Percentiles rank a stretch among this genome's conserved stretches.
Conservation (phyloP, 306 rosid genomes). For the Spatholobus suberectus region DNA sequence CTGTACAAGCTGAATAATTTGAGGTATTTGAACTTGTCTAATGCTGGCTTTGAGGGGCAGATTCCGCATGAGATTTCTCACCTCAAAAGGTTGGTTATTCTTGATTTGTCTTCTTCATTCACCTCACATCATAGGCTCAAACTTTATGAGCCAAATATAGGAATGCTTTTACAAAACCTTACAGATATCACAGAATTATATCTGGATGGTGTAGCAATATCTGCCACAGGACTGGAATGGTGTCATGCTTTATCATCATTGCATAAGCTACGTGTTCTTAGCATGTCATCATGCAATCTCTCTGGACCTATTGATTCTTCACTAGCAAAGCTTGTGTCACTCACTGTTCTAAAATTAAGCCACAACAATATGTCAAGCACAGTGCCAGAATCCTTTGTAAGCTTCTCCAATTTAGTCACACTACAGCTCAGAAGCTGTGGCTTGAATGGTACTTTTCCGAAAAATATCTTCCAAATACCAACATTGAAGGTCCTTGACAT, state of each 20-base stretch:
- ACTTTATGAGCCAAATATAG: constrained; percentile 37
- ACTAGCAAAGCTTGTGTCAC: constrained; percentile 29
- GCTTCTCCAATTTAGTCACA: constrained; percentile 36
- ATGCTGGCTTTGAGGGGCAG: constrained; percentile 45
- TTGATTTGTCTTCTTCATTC: constrained; percentile 40
- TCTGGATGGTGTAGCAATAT: constrained; percentile 58
- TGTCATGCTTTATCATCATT: constrained; percentile 37
- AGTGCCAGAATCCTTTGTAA: constrained; percentile 41
- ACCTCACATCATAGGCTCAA: neutral
- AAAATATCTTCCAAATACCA: constrained; percentile 38
- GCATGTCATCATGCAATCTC: constrained; percentile 49
- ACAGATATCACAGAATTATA: constrained; percentile 37
- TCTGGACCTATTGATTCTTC: constrained; percentile 50
- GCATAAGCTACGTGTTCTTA: constrained; percentile 33
- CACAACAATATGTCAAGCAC: constrained; percentile 30
- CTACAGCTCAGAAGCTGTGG: constrained; percentile 2
- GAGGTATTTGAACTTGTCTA: constrained; percentile 43
- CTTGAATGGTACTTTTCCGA: constrained; percentile 43
- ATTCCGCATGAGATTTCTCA: constrained; percentile 46
- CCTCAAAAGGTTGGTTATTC: constrained; percentile 38
- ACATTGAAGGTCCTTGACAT: constrained; percentile 42
- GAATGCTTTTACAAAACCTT: constrained; percentile 40
- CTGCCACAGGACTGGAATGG: constrained; percentile 51
- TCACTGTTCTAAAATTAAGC: constrained; percentile 14
- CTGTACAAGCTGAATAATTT: constrained; percentile 32